These are phyloP conservation scores for Amoebophrya sp. DNA, from an alignment of 169 alveolate genomes.

Conservation along the genomic window DNA sequence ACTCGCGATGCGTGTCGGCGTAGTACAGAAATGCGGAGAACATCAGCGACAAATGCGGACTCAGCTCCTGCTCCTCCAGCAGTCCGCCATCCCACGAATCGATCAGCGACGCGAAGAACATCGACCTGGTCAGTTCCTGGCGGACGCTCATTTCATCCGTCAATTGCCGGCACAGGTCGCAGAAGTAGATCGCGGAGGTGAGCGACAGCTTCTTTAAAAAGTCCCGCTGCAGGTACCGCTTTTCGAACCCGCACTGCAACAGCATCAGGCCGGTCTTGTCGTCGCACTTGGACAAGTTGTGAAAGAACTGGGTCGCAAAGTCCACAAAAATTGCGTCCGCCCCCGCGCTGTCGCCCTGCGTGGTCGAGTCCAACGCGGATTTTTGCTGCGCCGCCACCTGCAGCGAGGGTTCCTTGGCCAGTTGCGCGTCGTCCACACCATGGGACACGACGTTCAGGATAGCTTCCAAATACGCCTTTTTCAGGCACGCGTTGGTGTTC, in stretches of 20 bases:
- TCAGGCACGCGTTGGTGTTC: slow-evolving; percentile 27
- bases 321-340: slow-evolving; percentile 45
- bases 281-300: slow-evolving; percentile 31
- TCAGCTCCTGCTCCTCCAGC: slow-evolving; percentile 46
- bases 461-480: neutral
- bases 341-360: slow-evolving; percentile 23
- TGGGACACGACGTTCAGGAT: neutral
- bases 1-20: slow-evolving; percentile 48
- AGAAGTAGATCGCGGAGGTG: slow-evolving; percentile 42
- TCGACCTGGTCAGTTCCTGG: neutral
- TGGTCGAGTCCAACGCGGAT: neutral
- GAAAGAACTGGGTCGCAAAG: slow-evolving; percentile 44
- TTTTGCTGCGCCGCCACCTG: slow-evolving; percentile 19
- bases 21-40: slow-evolving; percentile 44
- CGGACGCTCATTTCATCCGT: neutral
- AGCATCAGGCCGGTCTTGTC: neutral
- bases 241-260: neutral
- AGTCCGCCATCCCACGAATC: slow-evolving; percentile 29
- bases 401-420: neutral
- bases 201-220: slow-evolving; percentile 36
- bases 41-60: slow-evolving; percentile 51
- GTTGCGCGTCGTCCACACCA: neutral
- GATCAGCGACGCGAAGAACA: slow-evolving; percentile 1
- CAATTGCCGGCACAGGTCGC: slow-evolving; percentile 28
- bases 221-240: slow-evolving; percentile 21